Evolutionary conservation across 805 yeast species (phyloP).

Genomic region (Groenewaldozyma tartarivorans): DNA sequence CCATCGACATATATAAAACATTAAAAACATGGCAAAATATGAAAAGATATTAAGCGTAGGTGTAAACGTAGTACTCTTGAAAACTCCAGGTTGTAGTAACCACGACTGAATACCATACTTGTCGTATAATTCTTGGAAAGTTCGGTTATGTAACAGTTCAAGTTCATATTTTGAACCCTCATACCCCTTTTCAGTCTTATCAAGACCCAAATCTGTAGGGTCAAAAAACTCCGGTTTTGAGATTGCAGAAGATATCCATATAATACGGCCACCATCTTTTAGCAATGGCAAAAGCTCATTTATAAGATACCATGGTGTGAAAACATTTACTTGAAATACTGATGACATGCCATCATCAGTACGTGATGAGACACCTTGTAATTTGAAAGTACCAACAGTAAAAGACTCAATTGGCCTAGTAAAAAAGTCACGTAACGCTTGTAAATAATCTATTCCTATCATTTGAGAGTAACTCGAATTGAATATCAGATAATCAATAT

Average conservation of each 20-base stretch:
- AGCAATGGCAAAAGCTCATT: conserved; percentile 53
- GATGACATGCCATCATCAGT: conserved; percentile 74
- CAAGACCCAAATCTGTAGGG: conserved; percentile 62
- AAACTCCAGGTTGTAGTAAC: conserved; percentile 89
- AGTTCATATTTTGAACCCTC: conserved; percentile 87
- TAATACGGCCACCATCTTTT: conserved; percentile 50
- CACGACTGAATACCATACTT: conserved; percentile 57
- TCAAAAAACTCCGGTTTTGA: conserved; percentile 68
- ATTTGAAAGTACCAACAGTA: conserved; percentile 75
- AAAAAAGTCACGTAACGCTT: conserved; percentile 60
- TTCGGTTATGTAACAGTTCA: conserved; percentile 71
- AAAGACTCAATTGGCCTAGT: conserved; percentile 67
- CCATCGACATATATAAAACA: conserved; percentile 75
- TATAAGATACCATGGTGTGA: conserved; percentile 84
- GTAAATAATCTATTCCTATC: conserved; percentile 78
- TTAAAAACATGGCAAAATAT: conserved; percentile 72
- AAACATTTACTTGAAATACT: conserved; percentile 92
- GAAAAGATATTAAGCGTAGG: conserved; percentile 69
- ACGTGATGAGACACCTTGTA: conserved; percentile 69
- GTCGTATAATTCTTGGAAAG: conserved; percentile 41
- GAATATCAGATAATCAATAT: conserved; percentile 69
- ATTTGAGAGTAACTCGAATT: conserved; percentile 89
- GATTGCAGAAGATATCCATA: conserved; percentile 85
- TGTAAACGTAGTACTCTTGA: conserved; percentile 72
- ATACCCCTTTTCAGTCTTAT: conserved; percentile 58